Evolutionary conservation across 192 early-diverging fungal species (phyloP).

Genomic region (Linnemannia hyalina): DNA sequence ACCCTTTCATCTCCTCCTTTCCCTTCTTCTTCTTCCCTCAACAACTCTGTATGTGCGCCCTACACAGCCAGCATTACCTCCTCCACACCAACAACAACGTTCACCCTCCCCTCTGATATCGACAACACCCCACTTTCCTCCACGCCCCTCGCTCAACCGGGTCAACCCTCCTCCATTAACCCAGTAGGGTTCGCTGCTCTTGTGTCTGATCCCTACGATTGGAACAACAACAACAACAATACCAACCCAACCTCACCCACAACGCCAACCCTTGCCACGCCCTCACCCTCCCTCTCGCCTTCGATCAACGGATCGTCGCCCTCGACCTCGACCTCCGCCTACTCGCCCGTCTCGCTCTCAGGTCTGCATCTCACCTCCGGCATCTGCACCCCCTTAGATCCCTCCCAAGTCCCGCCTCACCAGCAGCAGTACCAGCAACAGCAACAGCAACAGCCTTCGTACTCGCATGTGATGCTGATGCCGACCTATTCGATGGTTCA

Average conservation of each 20-base stretch:
- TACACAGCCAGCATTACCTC: neutral
- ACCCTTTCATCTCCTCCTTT: neutral
- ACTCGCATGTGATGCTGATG: constrained; percentile 11
- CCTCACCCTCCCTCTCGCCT: neutral
- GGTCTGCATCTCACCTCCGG: neutral
- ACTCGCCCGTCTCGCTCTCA: constrained; percentile 1
- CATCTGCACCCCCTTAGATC: constrained; percentile 1
- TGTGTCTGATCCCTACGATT: constrained; percentile 4
- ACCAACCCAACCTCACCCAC: neutral
- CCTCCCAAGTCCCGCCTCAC: neutral
- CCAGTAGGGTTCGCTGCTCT: neutral
- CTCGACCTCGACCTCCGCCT: neutral
- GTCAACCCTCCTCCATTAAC: neutral
- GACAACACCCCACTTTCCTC: neutral
- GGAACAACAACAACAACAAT: neutral
- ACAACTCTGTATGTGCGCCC: neutral
- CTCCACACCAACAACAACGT: neutral
- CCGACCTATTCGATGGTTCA: constrained; percentile 6
- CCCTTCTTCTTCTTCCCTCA: neutral
- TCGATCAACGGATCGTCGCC: constrained; percentile 1
- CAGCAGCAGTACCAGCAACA: neutral
- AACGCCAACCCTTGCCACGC: neutral
- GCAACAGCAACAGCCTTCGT: neutral
- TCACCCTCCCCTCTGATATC: constrained; percentile 8
- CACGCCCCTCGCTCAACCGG: neutral